Conservation (phyloP, 495 filamentous ascomycete genomes). For the Penicillium atrosanguineum region DNA sequence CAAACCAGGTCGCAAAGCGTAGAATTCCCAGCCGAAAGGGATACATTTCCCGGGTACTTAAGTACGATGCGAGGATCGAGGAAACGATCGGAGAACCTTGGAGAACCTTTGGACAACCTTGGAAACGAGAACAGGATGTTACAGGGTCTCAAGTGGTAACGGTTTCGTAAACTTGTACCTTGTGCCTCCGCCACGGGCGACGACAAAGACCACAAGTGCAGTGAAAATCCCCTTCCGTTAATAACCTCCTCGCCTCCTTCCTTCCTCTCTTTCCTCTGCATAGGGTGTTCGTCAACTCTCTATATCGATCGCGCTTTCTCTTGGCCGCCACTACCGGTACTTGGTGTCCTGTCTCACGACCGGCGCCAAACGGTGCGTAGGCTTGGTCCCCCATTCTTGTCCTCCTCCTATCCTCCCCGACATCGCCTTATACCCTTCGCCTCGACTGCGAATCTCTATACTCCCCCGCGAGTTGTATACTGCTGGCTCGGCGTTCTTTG, state of each 20-base stretch:
- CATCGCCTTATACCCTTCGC: conserved; percentile 2
- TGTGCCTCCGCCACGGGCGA: conserved; percentile 13
- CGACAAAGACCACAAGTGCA: conserved; percentile 17
- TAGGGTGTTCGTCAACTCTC: conserved; percentile 30
- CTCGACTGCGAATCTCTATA: conserved; percentile 6
- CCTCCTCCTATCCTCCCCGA: conserved; percentile 17
- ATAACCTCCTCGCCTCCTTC: conserved; percentile 25
- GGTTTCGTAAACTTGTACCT: conserved; percentile 3
- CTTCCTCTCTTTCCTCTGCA: conserved; percentile 14
- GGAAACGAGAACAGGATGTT: background rate
- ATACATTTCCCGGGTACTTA: background rate
- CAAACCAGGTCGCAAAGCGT: background rate
- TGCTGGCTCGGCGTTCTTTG: conserved; percentile 39
- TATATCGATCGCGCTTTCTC: conserved; percentile 43
- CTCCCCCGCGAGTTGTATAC: conserved; percentile 28
- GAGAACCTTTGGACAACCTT: background rate
- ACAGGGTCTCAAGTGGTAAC: background rate
- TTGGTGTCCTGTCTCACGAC: conserved; percentile 57
- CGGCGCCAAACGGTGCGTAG: conserved; percentile 57
- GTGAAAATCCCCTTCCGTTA: conserved; percentile 30
- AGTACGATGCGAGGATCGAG: background rate
- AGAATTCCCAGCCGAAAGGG: background rate
- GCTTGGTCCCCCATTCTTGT: conserved; percentile 44
- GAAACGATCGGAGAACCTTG: background rate
- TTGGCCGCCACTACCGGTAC: conserved; percentile 55